Evolutionary conservation across 176 grass and related monocot species (phyloP), one percentile per base, ranked within the genome.

Genomic region (Musa acuminata): DNA sequence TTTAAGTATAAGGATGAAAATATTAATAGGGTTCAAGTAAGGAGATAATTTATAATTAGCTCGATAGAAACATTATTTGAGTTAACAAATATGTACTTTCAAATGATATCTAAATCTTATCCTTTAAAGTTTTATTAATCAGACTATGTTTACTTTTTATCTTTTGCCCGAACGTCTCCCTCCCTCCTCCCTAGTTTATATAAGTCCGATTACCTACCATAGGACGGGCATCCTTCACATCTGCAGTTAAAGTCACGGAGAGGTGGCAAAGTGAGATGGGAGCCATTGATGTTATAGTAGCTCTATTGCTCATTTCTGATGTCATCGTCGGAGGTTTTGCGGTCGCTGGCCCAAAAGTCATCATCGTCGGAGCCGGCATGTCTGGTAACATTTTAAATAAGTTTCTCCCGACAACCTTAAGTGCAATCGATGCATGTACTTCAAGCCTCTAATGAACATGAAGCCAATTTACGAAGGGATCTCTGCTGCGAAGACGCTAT

Each of bases 401-500:
- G 49, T 20, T 71, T 21, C 24, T 0, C 13, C 63, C 20, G 2
- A 29, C 29, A 29, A 29, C 78, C 62, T 26, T 80, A 67, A 79
- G 66, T 51, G 57, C 69, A 67, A 65, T 79, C 13, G 76, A 65
- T 3, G 76, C 62, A 22, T 62, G 72, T 1, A 75, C 75, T 82
- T 82, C 80, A 0, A 72, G 80, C 75, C 29, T 35, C 19, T 53
- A 11, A 27, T 27, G 26, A 27, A 27, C 26, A 27, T 27, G 26
- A 27, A 27, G 26, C 2, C 26, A 27, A 27, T 27, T 65, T 14
- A 62, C 49, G 29, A 27, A 92, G 84, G 90, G 62, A 89, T 89
- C 71, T 92, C 86, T 24, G 84, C 84, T 48, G 90, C 68, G 51
- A 85, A 87, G 84, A 75, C 76, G 77, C 79, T 92, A 6, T 85